Conservation (phyloP, 1,284 basidiomycete species). For the Ceratobasidium sp. region DNA sequence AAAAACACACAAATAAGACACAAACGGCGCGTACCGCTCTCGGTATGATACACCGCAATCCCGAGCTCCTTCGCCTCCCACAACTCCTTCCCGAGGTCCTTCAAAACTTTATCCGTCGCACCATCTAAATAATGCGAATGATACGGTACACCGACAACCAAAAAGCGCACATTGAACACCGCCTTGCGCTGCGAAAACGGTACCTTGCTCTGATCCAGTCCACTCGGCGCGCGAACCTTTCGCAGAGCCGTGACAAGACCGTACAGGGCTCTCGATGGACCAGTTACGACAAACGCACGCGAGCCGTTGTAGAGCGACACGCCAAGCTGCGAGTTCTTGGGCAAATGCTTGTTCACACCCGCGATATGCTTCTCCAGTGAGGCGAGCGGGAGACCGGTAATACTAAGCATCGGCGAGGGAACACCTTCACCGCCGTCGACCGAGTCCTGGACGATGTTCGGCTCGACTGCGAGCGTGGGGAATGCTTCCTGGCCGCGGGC, state of each 20-base stretch:
- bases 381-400: slow-evolving; percentile 85
- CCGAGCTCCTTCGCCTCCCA: slow-evolving; percentile 83
- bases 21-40: slow-evolving; percentile 59
- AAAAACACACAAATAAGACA: slow-evolving; percentile 3
- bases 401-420: slow-evolving; percentile 94
- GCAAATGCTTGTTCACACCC: slow-evolving; percentile 90
- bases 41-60: slow-evolving; percentile 93
- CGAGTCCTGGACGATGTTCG: slow-evolving; percentile 87
- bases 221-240: slow-evolving; percentile 88
- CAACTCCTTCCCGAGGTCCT: slow-evolving; percentile 78
- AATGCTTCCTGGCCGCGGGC: slow-evolving; percentile 95
- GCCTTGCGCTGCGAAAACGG: slow-evolving; percentile 96
- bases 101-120: slow-evolving; percentile 80
- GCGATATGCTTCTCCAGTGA: slow-evolving; percentile 87
- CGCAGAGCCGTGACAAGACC: slow-evolving; percentile 93
- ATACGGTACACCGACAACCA: slow-evolving; percentile 95
- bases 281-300: slow-evolving; percentile 93
- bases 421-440: slow-evolving; percentile 93
- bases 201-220: slow-evolving; percentile 93
- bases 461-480: slow-evolving; percentile 93
- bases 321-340: slow-evolving; percentile 81
- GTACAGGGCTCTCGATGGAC: slow-evolving; percentile 90
- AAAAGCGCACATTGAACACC: slow-evolving; percentile 93
- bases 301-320: slow-evolving; percentile 95
- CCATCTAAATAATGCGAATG: slow-evolving; percentile 90